Evolutionary conservation across 1,284 basidiomycete genomes (phyloP).

Genomic region (Albatrellus sp.): DNA sequence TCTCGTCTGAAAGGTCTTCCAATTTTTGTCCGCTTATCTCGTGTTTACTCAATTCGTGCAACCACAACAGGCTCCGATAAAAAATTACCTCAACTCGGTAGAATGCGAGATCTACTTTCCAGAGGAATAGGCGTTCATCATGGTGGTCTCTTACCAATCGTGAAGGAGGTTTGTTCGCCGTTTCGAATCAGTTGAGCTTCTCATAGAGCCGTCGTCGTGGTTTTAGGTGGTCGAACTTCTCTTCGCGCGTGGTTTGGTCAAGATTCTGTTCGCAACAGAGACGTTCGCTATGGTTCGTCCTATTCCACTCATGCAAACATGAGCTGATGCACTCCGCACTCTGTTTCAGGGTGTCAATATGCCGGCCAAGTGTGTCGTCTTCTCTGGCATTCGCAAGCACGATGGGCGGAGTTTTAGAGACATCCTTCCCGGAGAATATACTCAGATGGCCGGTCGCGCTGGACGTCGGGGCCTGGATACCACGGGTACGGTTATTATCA

Average conservation of each 20-base stretch:
- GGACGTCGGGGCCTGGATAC: constrained; percentile 91
- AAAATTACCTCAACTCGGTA: constrained; percentile 87
- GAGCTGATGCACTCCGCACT: neutral
- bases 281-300: constrained; percentile 91
- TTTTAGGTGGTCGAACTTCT: constrained; percentile 86
- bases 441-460: constrained; percentile 98
- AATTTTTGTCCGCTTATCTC: constrained; percentile 2
- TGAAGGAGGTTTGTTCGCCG: constrained; percentile 70
- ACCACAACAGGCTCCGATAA: constrained; percentile 74
- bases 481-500: constrained; percentile 93
- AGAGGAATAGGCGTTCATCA: constrained; percentile 97
- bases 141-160: constrained; percentile 90
- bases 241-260: constrained; percentile 92
- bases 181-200: neutral
- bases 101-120: constrained; percentile 85
- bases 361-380: constrained; percentile 96
- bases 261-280: constrained; percentile 96
- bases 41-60: neutral
- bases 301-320: neutral
- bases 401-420: constrained; percentile 91
- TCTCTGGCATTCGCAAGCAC: constrained; percentile 91
- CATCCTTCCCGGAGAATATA: constrained; percentile 85
- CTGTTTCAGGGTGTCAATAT: constrained; percentile 91
- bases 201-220: neutral
- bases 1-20: constrained; percentile 76